phyloP scores from a whole-genome alignment of 148 eudicot species.

The Mesembryanthemum crystallinum region DNA sequence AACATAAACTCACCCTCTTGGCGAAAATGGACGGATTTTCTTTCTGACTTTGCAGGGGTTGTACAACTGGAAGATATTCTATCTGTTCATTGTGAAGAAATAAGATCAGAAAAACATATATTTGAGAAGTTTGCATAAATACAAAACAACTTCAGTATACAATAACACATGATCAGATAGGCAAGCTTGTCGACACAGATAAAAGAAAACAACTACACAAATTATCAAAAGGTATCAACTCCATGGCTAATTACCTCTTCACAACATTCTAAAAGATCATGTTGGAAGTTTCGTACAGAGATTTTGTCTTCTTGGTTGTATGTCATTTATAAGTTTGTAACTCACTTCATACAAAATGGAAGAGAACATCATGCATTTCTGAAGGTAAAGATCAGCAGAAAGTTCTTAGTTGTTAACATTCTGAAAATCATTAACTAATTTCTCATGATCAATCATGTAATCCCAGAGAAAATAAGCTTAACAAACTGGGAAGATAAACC shows the following conservation, averaged over 20 bases:
- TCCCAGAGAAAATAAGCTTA: too few relatives aligned
- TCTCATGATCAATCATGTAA: too few relatives aligned
- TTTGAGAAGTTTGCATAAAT: background rate
- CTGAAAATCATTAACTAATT: too few relatives aligned
- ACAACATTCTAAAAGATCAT: background rate
- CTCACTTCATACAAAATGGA: too few relatives aligned
- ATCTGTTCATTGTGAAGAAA: slow-evolving; percentile 43
- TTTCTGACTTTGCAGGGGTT: slow-evolving; percentile 58
- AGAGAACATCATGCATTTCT: too few relatives aligned
- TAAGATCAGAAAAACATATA: background rate
- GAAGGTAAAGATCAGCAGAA: too few relatives aligned
- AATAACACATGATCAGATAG: background rate
- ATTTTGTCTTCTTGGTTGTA: background rate
- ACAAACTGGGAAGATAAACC: too few relatives aligned
- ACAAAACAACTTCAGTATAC: background rate
- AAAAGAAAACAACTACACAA: background rate
- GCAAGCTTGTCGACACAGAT: background rate
- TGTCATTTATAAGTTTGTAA: background rate
- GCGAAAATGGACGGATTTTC: slow-evolving; percentile 58
- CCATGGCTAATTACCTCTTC: background rate
- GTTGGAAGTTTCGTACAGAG: background rate
- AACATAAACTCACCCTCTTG: slow-evolving; percentile 66
- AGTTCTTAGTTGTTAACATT: too few relatives aligned
- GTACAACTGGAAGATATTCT: slow-evolving; percentile 79
- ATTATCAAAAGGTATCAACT: background rate